Base-by-base conservation (phyloP, 768 basidiomycete species). In the Suillus subaureus region DNA sequence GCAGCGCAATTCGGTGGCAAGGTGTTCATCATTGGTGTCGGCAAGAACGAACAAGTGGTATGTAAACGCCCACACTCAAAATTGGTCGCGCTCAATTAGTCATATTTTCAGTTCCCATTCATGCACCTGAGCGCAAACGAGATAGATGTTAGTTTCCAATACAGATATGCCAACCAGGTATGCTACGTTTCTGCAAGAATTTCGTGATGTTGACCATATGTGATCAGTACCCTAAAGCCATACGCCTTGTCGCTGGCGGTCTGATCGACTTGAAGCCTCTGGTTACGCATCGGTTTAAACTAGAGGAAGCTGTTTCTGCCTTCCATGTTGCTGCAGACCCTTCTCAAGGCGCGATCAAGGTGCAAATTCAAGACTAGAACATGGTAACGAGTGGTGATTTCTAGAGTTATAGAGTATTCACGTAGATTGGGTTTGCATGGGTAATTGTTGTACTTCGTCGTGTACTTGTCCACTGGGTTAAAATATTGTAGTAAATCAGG, bases 251-350 rank as follows among this genome's bases (percentile, higher is more conserved):
- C n/a, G 88, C 90, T 47, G 87, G 89, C 26, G 85, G 87, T 35
- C 77, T 96, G 26, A 85, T 89, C 61, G 81, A 92, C 69, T 78
- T 94, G 65, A 88, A 89, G 68, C 90, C 92, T 68, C 85, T 95
- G 62, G 89, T 94, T n/a, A 91, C 91, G 35, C 91, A 92, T 69
- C 81, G 87, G 15, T 92, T 92, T 74, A 67, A 81, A 23, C 83
- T 96, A 21, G 89, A 91, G 68, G 84, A 90, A 39, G 90, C 93
- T 0, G 83, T 89, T 9, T 78, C 87, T 60, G 94, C 94, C 2
- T 96, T 96, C 80, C 87, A 93, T 69, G 83, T 89, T 43, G 89
- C 89, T 21, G 88, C 89, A 7, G 88, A 90, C 72, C 85, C 86
- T 58, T 65, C 83, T 26, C 87, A 87, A 70, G 88, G 89, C 8